phyloP scores from a whole-genome alignment of 768 basidiomycete species.

The Rhizopogon rudus region DNA sequence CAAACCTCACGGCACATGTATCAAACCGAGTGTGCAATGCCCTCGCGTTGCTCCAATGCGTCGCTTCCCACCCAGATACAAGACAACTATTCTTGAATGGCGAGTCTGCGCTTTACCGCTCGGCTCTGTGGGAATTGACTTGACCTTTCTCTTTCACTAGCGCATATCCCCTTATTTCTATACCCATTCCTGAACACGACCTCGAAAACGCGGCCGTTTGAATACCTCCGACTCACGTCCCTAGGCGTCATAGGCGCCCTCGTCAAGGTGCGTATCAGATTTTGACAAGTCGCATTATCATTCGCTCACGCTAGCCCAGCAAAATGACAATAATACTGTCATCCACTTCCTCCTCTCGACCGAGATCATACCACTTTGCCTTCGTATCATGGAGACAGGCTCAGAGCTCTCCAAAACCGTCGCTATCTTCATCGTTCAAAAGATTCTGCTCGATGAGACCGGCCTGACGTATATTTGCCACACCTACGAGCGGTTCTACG shows the following conservation, averaged over 20 bases:
- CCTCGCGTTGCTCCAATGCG: constrained; percentile 94
- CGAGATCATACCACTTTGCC: constrained; percentile 98
- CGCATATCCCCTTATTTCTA: constrained; percentile 91
- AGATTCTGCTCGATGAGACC: constrained; percentile 94
- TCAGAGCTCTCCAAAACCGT: constrained; percentile 98
- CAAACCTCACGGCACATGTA: constrained; percentile 93
- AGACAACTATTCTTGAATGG: constrained; percentile 93
- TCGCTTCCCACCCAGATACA: constrained; percentile 96
- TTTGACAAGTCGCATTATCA: neutral
- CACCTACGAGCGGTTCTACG: constrained; percentile 99
- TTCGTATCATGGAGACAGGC: constrained; percentile 99
- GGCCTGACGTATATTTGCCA: constrained; percentile 98
- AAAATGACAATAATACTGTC: constrained; percentile 99
- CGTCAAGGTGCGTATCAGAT: constrained; percentile 68
- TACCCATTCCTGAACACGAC: constrained; percentile 99
- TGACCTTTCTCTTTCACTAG: constrained; percentile 33
- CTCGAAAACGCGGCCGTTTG: constrained; percentile 98
- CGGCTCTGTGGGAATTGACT: neutral
- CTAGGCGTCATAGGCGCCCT: constrained; percentile 99
- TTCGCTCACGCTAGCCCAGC: constrained; percentile 41
- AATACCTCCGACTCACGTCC: constrained; percentile 97
- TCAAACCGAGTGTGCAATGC: constrained; percentile 99
- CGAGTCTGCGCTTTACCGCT: constrained; percentile 27
- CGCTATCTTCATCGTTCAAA: constrained; percentile 99
- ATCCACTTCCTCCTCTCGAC: constrained; percentile 99